phyloP scores from a whole-genome alignment of 495 filamentous ascomycete genomes.

The Xylaria cubensis region DNA sequence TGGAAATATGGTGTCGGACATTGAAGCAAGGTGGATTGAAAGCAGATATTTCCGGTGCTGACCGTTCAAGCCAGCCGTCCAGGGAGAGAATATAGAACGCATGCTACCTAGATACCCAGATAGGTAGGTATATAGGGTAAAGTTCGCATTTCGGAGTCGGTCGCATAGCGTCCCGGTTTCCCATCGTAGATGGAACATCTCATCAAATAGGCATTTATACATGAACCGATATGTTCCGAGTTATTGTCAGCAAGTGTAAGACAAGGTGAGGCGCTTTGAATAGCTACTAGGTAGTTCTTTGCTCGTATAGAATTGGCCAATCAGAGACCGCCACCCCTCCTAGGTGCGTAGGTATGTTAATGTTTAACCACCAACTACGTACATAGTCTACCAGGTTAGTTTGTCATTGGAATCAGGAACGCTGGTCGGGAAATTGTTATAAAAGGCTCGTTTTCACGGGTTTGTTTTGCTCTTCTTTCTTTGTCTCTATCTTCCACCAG shows the following conservation, averaged over 20 bases:
- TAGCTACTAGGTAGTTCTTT: slow-evolving; percentile 7
- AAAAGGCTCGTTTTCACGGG: neutral
- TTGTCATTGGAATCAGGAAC: neutral
- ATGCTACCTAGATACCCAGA: neutral
- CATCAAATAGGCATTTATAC: neutral
- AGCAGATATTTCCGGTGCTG: slow-evolving; percentile 80
- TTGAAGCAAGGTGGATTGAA: slow-evolving; percentile 84
- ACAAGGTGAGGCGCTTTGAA: neutral
- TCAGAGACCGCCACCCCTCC: neutral
- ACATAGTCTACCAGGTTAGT: neutral
- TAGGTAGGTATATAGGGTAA: slow-evolving; percentile 11
- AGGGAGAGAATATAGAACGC: neutral
- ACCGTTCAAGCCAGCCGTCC: slow-evolving; percentile 27
- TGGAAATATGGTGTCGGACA: slow-evolving; percentile 75
- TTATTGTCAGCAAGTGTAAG: slow-evolving; percentile 6
- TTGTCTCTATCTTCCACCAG: neutral
- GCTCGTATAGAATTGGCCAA: slow-evolving; percentile 24
- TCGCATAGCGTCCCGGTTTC: slow-evolving; percentile 20
- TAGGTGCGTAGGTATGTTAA: neutral
- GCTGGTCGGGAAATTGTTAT: neutral
- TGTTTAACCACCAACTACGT: slow-evolving; percentile 2
- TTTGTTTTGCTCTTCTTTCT: neutral
- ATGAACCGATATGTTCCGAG: slow-evolving; percentile 14
- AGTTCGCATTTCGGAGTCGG: slow-evolving; percentile 6
- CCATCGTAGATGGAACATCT: neutral